A percentile compares a stretch with the other conserved stretches of the same genome.
These are phyloP conservation scores for Heritiera fomes DNA, from an alignment of 345 rosid species.

Conservation along the genomic window DNA sequence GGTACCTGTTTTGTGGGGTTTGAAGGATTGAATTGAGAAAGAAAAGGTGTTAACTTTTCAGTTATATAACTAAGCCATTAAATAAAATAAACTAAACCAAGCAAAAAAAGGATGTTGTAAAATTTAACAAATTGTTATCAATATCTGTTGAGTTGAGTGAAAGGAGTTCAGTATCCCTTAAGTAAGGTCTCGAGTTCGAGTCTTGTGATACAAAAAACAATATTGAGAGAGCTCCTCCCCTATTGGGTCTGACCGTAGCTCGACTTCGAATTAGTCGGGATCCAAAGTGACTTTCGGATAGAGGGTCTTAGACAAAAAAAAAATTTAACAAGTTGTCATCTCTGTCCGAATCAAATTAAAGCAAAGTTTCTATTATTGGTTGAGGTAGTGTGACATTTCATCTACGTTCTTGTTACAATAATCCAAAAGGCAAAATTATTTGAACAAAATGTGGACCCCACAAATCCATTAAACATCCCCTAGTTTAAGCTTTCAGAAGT, in stretches of 20 bases:
- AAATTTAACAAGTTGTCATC: background rate
- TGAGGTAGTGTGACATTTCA: slow-evolving; percentile 30
- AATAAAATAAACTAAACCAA: background rate
- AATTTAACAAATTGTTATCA: slow-evolving; percentile 13
- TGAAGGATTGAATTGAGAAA: background rate
- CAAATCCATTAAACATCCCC: background rate
- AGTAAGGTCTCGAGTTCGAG: too few relatives aligned
- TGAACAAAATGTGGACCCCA: slow-evolving; percentile 10
- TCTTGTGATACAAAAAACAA: too few relatives aligned
- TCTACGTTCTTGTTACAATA: background rate
- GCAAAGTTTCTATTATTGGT: background rate
- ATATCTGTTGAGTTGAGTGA: background rate
- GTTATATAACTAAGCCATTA: background rate
- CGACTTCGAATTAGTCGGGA: too few relatives aligned
- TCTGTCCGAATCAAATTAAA: background rate
- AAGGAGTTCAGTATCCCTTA: too few relatives aligned
- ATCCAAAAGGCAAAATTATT: background rate
- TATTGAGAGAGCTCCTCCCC: too few relatives aligned
- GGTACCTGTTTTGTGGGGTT: background rate
- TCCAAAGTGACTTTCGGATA: too few relatives aligned
- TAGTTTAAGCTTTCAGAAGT: slow-evolving; percentile 10
- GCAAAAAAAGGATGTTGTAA: background rate
- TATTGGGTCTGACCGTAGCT: too few relatives aligned
- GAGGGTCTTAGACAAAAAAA: too few relatives aligned
- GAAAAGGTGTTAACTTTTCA: background rate